Evolutionary conservation across 2,329 filamentous ascomycete species (phyloP).

Genomic region (Emergomyces orientalis): DNA sequence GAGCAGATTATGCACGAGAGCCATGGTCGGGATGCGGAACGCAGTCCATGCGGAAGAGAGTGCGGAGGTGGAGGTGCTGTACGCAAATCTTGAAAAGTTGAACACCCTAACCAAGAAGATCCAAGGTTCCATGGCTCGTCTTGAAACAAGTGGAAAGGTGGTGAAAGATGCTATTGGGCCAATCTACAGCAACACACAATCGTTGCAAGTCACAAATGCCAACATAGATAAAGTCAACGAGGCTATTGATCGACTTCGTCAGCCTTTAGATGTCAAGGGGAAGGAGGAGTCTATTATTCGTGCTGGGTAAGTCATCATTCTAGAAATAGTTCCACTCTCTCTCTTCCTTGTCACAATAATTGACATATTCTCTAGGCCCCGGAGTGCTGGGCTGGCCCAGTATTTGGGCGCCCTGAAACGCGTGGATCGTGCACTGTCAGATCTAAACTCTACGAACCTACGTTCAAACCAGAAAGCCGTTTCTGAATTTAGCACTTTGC

Average conservation of each 20-base stretch:
- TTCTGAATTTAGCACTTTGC: slow-evolving; percentile 63
- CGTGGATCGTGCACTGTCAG: slow-evolving; percentile 69
- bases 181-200: slow-evolving; percentile 84
- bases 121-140: slow-evolving; percentile 69
- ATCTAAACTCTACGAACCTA: slow-evolving; percentile 83
- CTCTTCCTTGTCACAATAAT: not conserved
- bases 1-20: slow-evolving; percentile 8
- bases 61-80: slow-evolving; percentile 58
- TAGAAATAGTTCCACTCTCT: not conserved
- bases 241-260: slow-evolving; percentile 78
- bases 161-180: slow-evolving; percentile 88
- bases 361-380: slow-evolving; percentile 45
- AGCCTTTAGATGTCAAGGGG: slow-evolving; percentile 86
- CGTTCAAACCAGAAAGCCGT: slow-evolving; percentile 86
- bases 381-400: slow-evolving; percentile 68
- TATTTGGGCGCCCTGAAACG: slow-evolving; percentile 87
- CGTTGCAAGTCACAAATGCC: slow-evolving; percentile 72
- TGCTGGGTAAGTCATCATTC: slow-evolving; percentile 49
- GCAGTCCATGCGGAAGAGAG: slow-evolving; percentile 56
- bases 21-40: slow-evolving; percentile 49
- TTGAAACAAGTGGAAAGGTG: slow-evolving; percentile 81
- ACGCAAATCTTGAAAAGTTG: slow-evolving; percentile 76
- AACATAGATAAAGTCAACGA: slow-evolving; percentile 82
- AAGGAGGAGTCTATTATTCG: slow-evolving; percentile 87
- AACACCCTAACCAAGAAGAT: slow-evolving; percentile 92